Conservation (phyloP, 305 asterid species). For the Fraxinus sp. region DNA sequence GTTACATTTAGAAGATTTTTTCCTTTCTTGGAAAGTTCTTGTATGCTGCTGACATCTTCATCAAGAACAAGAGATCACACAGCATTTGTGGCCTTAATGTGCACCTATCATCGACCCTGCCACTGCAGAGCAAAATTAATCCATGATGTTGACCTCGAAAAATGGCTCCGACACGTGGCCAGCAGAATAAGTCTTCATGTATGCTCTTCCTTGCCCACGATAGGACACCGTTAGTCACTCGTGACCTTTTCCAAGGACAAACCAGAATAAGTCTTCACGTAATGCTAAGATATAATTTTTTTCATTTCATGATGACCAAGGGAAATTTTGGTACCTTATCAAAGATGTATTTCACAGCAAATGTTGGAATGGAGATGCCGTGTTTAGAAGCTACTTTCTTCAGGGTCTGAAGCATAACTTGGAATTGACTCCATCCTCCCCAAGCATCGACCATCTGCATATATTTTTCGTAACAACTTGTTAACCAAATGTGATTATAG, state of each 20-base stretch:
- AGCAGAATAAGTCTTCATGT: no score
- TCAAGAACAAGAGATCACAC: slow-evolving; percentile 73
- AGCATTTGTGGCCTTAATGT: slow-evolving; percentile 60
- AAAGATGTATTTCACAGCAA: slow-evolving; percentile 73
- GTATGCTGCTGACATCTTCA: slow-evolving; percentile 56
- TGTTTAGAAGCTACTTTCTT: slow-evolving; percentile 72
- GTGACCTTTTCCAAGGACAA: no score
- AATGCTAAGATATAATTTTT: not conserved
- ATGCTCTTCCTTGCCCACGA: no score
- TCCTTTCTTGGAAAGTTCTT: slow-evolving; percentile 65
- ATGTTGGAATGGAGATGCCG: slow-evolving; percentile 75
- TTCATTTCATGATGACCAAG: not conserved
- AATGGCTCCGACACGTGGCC: no score
- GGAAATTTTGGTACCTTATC: slow-evolving; percentile 51
- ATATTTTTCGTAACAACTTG: slow-evolving; percentile 3
- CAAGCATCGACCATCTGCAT: slow-evolving; percentile 94
- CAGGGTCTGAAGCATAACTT: slow-evolving; percentile 63
- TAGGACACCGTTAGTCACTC: no score
- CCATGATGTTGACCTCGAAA: no score
- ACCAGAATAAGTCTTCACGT: no score
- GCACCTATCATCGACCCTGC: slow-evolving; percentile 65
- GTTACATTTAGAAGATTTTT: slow-evolving; percentile 16
- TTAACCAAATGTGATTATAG: not conserved
- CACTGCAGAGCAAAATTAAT: no score
- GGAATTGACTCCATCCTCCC: slow-evolving; percentile 98